These are phyloP conservation scores for Hypoxylon sp. DNA, from an alignment of 2,329 filamentous ascomycete genomes.

Conservation along the genomic window DNA sequence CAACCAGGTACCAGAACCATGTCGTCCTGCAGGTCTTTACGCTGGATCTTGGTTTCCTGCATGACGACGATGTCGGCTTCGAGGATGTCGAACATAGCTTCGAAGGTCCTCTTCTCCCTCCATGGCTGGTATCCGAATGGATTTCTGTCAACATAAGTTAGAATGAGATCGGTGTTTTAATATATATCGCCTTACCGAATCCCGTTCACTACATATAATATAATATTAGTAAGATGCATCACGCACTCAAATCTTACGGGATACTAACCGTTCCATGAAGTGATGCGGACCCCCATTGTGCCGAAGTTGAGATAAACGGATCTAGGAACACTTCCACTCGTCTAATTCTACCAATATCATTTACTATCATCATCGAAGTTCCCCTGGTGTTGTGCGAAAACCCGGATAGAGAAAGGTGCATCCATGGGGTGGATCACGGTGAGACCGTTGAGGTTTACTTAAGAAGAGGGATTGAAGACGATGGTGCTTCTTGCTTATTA, in stretches of 20 bases:
- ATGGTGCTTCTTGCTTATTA: too few species aligned
- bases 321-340: too few species aligned
- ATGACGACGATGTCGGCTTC: conserved; percentile 93
- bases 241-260: neutral
- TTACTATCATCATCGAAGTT: conserved; percentile 1
- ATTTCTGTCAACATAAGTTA: conserved; percentile 61
- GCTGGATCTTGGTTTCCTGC: conserved; percentile 96
- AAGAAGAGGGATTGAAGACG: too few species aligned
- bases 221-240: conserved; percentile 39
- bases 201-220: conserved; percentile 70
- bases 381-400: neutral
- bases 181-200: conserved; percentile 66
- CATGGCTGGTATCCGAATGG: conserved; percentile 87
- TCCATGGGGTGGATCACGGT: neutral
- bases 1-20: conserved; percentile 95
- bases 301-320: too few species aligned
- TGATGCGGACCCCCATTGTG: conserved; percentile 79
- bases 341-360: too few species aligned
- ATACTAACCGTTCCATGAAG: conserved; percentile 80
- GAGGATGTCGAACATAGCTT: conserved; percentile 92
- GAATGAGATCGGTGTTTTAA: neutral
- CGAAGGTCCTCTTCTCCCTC: conserved; percentile 74
- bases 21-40: conserved; percentile 89
- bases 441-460: too few species aligned
- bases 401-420: neutral